Percentiles rank a stretch among this genome's conserved stretches.
Conservation (phyloP, 2,329 filamentous ascomycete species). For the Scopulariopsis brevicaulis region DNA sequence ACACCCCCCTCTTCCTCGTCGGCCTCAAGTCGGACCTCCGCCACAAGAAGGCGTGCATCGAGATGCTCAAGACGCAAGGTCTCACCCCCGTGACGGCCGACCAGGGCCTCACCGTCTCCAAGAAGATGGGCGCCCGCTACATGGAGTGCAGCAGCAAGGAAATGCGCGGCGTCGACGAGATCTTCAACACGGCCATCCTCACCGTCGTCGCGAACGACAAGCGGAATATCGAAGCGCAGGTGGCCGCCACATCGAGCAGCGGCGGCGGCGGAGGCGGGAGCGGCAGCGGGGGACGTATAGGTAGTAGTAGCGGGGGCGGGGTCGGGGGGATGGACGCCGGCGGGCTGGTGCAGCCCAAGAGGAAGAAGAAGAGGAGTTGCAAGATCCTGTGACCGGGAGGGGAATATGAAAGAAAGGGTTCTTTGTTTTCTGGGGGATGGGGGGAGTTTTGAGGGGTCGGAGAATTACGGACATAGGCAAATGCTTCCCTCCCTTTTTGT, state of each 20-base stretch:
- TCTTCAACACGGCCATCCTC: slow-evolving; percentile 85
- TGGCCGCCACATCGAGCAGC: slow-evolving; percentile 23
- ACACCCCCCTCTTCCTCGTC: slow-evolving; percentile 88
- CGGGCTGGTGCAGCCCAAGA: slow-evolving; percentile 14
- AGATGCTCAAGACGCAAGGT: slow-evolving; percentile 96
- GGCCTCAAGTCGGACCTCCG: slow-evolving; percentile 96
- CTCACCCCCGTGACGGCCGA: slow-evolving; percentile 88
- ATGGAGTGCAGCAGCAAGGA: slow-evolving; percentile 99
- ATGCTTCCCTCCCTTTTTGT: slow-evolving; percentile 12
- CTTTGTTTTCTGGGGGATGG: slow-evolving; percentile 7
- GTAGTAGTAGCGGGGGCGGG: background rate
- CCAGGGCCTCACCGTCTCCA: slow-evolving; percentile 77
- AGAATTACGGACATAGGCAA: too few species aligned
- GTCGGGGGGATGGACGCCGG: slow-evolving; percentile 12
- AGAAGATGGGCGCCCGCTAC: slow-evolving; percentile 90
- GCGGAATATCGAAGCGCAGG: slow-evolving; percentile 45
- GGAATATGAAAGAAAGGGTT: slow-evolving; percentile 5
- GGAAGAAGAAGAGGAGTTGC: slow-evolving; percentile 67
- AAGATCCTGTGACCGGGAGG: slow-evolving; percentile 53
- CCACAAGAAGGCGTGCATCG: slow-evolving; percentile 91
- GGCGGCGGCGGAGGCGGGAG: slow-evolving; percentile 19
- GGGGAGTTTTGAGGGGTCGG: background rate
- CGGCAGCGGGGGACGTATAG: background rate
- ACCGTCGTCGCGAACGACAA: slow-evolving; percentile 76
- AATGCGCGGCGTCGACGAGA: slow-evolving; percentile 90